phyloP scores from a whole-genome alignment of 2,329 filamentous ascomycete species.

The Chalaropsis thielavioides region DNA sequence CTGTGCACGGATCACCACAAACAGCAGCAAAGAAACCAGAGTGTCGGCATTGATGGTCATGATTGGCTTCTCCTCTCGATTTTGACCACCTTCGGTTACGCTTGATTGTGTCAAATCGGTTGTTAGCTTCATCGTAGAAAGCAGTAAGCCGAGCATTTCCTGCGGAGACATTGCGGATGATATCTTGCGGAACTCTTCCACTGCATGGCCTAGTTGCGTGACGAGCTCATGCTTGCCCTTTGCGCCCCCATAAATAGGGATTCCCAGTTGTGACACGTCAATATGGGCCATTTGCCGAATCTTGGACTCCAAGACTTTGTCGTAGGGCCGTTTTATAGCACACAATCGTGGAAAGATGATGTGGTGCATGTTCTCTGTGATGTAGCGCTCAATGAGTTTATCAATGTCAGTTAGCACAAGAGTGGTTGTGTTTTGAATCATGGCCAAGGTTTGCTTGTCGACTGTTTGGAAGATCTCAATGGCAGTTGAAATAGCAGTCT shows the following conservation, averaged over 20 bases:
- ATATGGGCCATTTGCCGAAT: slow-evolving; percentile 88
- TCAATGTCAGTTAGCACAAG: slow-evolving; percentile 86
- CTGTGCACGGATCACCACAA: slow-evolving; percentile 84
- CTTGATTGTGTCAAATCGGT: slow-evolving; percentile 40
- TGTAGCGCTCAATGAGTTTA: slow-evolving; percentile 84
- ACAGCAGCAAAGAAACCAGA: slow-evolving; percentile 75
- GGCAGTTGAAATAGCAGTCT: slow-evolving; percentile 81
- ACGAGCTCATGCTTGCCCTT: slow-evolving; percentile 70
- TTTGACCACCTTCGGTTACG: slow-evolving; percentile 26
- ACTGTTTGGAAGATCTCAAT: slow-evolving; percentile 94
- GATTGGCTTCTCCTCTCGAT: slow-evolving; percentile 34
- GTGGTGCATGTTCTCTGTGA: slow-evolving; percentile 84
- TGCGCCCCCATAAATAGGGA: slow-evolving; percentile 65
- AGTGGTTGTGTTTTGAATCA: slow-evolving; percentile 84
- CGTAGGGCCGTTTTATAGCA: slow-evolving; percentile 63
- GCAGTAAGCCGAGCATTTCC: slow-evolving; percentile 71
- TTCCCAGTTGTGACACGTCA: slow-evolving; percentile 87
- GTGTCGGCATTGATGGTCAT: slow-evolving; percentile 71
- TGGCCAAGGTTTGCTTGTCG: slow-evolving; percentile 85
- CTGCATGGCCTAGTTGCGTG: slow-evolving; percentile 58
- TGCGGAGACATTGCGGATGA: slow-evolving; percentile 62
- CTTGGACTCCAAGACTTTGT: slow-evolving; percentile 74
- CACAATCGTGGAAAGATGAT: slow-evolving; percentile 74
- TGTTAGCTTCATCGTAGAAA: slow-evolving; percentile 70
- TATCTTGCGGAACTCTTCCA: slow-evolving; percentile 84